These are phyloP conservation scores for Colletotrichum incanum DNA, from an alignment of 2,329 filamentous ascomycete genomes.

Conservation along the genomic window DNA sequence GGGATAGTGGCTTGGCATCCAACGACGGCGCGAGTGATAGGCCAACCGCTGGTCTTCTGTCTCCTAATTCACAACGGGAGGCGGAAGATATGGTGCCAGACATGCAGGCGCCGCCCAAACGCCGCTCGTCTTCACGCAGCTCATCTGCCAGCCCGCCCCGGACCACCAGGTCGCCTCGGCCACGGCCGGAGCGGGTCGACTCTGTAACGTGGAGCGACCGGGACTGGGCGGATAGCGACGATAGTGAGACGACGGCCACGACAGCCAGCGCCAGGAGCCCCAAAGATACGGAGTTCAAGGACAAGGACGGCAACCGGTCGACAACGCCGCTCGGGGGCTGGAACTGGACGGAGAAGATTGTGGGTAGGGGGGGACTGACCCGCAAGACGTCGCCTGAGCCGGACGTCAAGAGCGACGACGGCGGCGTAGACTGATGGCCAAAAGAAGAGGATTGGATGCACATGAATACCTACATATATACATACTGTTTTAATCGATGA, in stretches of 20 bases:
- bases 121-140: constrained; percentile 33
- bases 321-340: constrained; percentile 53
- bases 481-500: constrained; percentile 33
- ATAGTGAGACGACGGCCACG: constrained; percentile 55
- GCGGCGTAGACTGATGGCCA: constrained; percentile 5
- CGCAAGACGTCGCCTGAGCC: constrained; percentile 32
- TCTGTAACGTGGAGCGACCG: constrained; percentile 77
- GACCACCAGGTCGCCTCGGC: constrained; percentile 16
- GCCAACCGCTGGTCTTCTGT: constrained; percentile 49
- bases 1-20: constrained; percentile 51
- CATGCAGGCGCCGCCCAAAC: constrained; percentile 53
- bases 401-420: constrained; percentile 6
- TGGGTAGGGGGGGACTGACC: constrained; percentile 54
- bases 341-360: constrained; percentile 72
- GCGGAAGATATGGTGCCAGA: constrained; percentile 64
- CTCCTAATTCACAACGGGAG: constrained; percentile 49
- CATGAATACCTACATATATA: constrained; percentile 17
- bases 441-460: neutral
- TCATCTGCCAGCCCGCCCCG: constrained; percentile 39
- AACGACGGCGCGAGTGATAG: constrained; percentile 33
- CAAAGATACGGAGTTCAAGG: constrained; percentile 44
- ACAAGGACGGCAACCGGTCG: constrained; percentile 44
- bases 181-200: constrained; percentile 55
- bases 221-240: constrained; percentile 72
- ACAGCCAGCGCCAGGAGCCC: constrained; percentile 36